Evolutionary conservation across 1,284 basidiomycete species (phyloP), one percentile per base, ranked within the genome.

Genomic region (Afroboletus lepidellus): DNA sequence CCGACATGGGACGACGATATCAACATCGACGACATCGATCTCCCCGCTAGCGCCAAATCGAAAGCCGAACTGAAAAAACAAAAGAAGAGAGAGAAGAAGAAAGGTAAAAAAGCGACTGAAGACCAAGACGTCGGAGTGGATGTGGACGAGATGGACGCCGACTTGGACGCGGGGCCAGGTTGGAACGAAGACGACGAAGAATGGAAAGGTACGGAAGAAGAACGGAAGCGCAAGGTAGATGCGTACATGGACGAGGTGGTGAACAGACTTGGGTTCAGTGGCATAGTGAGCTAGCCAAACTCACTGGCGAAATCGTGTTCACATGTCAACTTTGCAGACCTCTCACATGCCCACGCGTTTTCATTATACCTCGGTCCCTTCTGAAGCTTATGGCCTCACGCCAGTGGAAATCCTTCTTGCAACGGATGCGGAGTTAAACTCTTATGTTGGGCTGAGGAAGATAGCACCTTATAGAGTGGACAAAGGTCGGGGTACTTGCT

Each of bases 311-410:
- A 33, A 20, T 48, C 51, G 36, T 25, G 46, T 59, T 46, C 13
- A 54, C 38, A 20, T 42, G 25, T 36, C 15, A 44, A 24, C 18
- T 24, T 24, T 45, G 33, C 63, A 93, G 91, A 87, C 96, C 54
- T 95, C 89, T 7, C 93, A 88, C 67, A 74, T 94, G 60, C 87
- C 93, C 1, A 98, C 96, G 0, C 87, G 94, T 13, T 99, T 99
- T 83, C 89, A 92, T 67, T 99, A 99, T 69, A 78, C 85, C 8
- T 77, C 84, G 41, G 85, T 93, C 13, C 74, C 84, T 30, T 72
- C 87, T 0, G 78, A 88, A 53, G 72, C 73, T 32, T 97, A 83
- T 69, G 86, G 84, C 8, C 81, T 99, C 41, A 81, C 85, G 0
- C 83, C 96, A 0, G 84, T 80, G 2, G 96, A 99, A 66, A 94